Conservation (phyloP, 495 filamentous ascomycete species). For the Chaetomium fimeti region DNA sequence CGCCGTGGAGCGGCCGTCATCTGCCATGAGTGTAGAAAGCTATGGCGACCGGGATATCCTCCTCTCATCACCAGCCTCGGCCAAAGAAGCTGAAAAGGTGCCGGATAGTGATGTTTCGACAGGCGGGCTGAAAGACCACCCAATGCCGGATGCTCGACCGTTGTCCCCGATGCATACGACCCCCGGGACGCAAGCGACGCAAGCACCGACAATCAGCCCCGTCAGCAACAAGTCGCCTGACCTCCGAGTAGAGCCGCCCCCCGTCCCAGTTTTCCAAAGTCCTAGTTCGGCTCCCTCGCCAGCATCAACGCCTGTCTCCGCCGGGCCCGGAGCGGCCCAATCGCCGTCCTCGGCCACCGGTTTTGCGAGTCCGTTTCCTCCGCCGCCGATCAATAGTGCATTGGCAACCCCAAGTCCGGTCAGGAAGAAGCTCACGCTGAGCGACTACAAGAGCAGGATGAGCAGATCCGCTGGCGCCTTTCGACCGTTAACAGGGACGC, state of each 20-base stretch:
- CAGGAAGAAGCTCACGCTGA: conserved; percentile 71
- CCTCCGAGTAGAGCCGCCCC: conserved; percentile 53
- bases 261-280: conserved; percentile 43
- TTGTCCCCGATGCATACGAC: conserved; percentile 18
- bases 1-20: conserved; percentile 24
- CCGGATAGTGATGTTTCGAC: conserved; percentile 9
- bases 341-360: conserved; percentile 50
- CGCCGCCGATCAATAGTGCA: conserved; percentile 45
- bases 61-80: conserved; percentile 23
- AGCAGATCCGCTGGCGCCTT: conserved; percentile 47
- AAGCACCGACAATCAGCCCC: conserved; percentile 15
- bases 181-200: conserved; percentile 16
- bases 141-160: conserved; percentile 30
- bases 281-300: conserved; percentile 32
- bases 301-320: conserved; percentile 46
- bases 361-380: conserved; percentile 44
- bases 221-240: conserved; percentile 45
- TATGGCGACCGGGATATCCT: conserved; percentile 25
- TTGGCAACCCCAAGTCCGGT: conserved; percentile 57
- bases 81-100: conserved; percentile 24
- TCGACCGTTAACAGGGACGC: conserved; percentile 38
- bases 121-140: conserved; percentile 26
- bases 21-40: conserved; percentile 41
- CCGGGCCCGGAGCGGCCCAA: conserved; percentile 46
- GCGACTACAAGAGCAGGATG: conserved; percentile 62